Base-by-base conservation (phyloP, 441 rosid species). In the Populus hybrid region DNA sequence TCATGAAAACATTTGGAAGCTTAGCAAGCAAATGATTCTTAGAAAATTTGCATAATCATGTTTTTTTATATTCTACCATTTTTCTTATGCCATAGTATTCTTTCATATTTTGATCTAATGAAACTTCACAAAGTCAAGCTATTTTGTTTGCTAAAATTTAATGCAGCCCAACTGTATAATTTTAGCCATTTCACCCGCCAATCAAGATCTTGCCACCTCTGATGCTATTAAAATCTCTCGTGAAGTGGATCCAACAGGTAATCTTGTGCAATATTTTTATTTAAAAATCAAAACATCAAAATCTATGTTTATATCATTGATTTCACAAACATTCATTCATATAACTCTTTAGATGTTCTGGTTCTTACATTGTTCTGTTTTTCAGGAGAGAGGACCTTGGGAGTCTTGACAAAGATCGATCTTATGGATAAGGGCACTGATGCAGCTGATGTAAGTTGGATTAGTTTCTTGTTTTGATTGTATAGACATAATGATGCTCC, bases 341-440 rank as follows among this genome's bases (percentile, higher is more conserved):
- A 40, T 70, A 40, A 23, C 40, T 34, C 67, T 6, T 30, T 67
- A 35, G 42, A 73, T 78, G 24, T 70, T 69, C 69, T 23, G 26
- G 18, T 75, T 53, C 65, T 71, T 76, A 24, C 35, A 12, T 34
- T 69, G 30, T 28, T 79, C n/a, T 77, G 79, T 70, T 84, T 79
- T 84, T 71, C 88, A 95, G 99, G 98, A 79, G 98, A 95, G 84
- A 91, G 99, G 85, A 95, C 99, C 28, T 81, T 89, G 73, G 98
- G 99, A 72, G 99, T 95, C 83, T 88, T 95, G 89, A 95, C 99
- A 35, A 95, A 95, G 89, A 95, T 93, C 75, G 99, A 95, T 84
- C 97, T 95, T 79, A 95, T 95, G 99, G 99, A 95, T 76, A 91
- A 89, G 90, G 99, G 97, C 57, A 95, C 99, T 16, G 97, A 95